Evolutionary conservation across 441 rosid species (phyloP), one percentile per base, ranked within the genome.

Genomic region (Caryocar brasiliense): DNA sequence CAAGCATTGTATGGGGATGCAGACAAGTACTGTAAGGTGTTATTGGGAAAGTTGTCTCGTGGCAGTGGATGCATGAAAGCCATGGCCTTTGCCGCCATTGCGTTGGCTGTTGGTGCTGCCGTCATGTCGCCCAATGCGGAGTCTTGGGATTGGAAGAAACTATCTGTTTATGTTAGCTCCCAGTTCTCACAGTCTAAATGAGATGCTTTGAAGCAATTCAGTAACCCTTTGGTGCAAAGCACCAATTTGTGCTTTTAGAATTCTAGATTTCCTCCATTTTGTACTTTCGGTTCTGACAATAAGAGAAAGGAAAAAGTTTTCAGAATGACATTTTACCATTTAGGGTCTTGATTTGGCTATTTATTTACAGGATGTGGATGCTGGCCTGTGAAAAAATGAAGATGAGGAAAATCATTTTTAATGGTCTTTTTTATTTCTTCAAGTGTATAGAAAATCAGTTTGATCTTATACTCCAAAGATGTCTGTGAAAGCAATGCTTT

Each of bases 1-100:
- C 70, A 67, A 4, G 52, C 81, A 15, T 66, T 72, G 29, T 51
- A 58, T 65, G 69, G 39, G 60, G 87, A 76, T 14, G 82, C 88
- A 2, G 83, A 91, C 66, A 81, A 75, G 65, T 72, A 67, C 59
- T 82, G 93, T 69, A 91, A 78, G 51, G 54, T 42, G 40, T 22
- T 91, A 23, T 54, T 58, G 20, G 77, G 80, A 15, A 78, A 59
- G 50, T 44, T 75, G 22, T 73, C 85, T 0, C 63, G 68, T 2
- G 73, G 88, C 64, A 46, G 47, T 25, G 63, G 75, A 26, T 87
- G 80, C 64, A 1, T 76, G 51, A 85, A 75, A 59, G 52, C 59
- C 25, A 25, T 72, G 70, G 66, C 77, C 42, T 14, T 82, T 6
- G 22, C 43, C 11, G 60, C 59, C 23, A 17, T 71, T 25, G 62